These are phyloP conservation scores for Lactifluus rugatus DNA, from an alignment of 768 basidiomycete species.

Conservation along the genomic window DNA sequence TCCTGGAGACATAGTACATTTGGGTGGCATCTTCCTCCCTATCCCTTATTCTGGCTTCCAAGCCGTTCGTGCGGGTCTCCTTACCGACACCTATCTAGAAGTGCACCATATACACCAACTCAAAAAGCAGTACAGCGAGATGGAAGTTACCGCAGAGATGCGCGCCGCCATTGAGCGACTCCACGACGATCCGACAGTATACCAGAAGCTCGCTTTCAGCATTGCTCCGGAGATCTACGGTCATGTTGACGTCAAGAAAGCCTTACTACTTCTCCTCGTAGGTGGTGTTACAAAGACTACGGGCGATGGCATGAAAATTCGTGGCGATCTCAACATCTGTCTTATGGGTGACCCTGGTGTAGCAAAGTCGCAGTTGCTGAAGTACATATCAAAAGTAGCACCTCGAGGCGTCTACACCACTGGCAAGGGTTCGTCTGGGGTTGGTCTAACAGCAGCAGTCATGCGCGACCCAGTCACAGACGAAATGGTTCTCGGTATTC, in stretches of 20 bases:
- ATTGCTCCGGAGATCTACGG: slow-evolving; percentile 99
- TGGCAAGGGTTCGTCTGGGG: slow-evolving; percentile 96
- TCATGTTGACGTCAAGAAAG: slow-evolving; percentile 95
- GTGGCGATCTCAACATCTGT: slow-evolving; percentile 95
- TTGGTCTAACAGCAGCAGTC: slow-evolving; percentile 96
- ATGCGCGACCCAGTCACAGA: slow-evolving; percentile 99
- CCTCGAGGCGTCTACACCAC: slow-evolving; percentile 98
- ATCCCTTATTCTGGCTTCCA: slow-evolving; percentile 97
- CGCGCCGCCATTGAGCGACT: slow-evolving; percentile 58
- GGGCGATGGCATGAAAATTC: slow-evolving; percentile 97
- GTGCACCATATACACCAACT: slow-evolving; percentile 83
- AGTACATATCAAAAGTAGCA: slow-evolving; percentile 98
- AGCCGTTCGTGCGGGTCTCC: slow-evolving; percentile 89
- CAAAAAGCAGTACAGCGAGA: slow-evolving; percentile 94
- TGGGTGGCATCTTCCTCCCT: slow-evolving; percentile 96
- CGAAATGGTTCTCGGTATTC: slow-evolving; percentile 92
- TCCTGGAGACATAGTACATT: slow-evolving; percentile 91
- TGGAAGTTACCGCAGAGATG: slow-evolving; percentile 87
- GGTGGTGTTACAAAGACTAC: slow-evolving; percentile 94
- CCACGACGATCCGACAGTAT: slow-evolving; percentile 66
- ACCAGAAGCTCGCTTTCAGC: slow-evolving; percentile 79
- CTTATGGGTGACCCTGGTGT: slow-evolving; percentile 99
- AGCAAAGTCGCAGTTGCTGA: slow-evolving; percentile 92
- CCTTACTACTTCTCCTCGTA: slow-evolving; percentile 80
- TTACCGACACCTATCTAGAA: slow-evolving; percentile 97